These are phyloP conservation scores for Lachnellula hyalina DNA, from an alignment of 2,329 filamentous ascomycete species.

Conservation along the genomic window DNA sequence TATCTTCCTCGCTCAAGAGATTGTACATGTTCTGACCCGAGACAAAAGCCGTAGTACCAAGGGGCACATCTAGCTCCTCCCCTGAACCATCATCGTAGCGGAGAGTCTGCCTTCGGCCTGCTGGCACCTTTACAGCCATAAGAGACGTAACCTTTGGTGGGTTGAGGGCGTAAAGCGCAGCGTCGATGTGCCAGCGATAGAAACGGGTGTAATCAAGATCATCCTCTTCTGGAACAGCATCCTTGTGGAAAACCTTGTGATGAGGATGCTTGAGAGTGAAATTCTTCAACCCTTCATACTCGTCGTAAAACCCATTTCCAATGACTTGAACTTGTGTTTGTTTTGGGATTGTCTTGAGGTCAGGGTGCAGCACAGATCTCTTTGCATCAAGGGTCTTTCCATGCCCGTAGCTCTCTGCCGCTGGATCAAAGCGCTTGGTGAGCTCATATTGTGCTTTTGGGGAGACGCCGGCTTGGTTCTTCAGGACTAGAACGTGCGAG, in stretches of 20 bases:
- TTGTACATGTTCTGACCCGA: slow-evolving; percentile 68
- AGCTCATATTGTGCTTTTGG: slow-evolving; percentile 70
- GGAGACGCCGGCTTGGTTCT: slow-evolving; percentile 56
- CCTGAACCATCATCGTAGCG: slow-evolving; percentile 68
- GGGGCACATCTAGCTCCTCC: slow-evolving; percentile 61
- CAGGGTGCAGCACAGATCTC: slow-evolving; percentile 62
- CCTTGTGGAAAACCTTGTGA: slow-evolving; percentile 70
- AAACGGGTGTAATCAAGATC: slow-evolving; percentile 54
- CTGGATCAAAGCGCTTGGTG: slow-evolving; percentile 68
- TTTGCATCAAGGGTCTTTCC: slow-evolving; percentile 68
- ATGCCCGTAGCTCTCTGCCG: slow-evolving; percentile 62
- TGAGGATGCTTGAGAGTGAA: slow-evolving; percentile 69
- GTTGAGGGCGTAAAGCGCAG: slow-evolving; percentile 69
- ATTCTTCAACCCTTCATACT: slow-evolving; percentile 66
- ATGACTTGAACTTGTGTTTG: slow-evolving; percentile 79
- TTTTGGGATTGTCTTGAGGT: slow-evolving; percentile 74
- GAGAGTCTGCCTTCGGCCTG: slow-evolving; percentile 58
- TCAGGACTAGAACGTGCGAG: slow-evolving; percentile 66
- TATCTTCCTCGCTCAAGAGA: slow-evolving; percentile 57
- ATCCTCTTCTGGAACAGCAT: slow-evolving; percentile 56
- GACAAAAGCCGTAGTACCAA: slow-evolving; percentile 73
- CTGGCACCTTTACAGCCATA: slow-evolving; percentile 67
- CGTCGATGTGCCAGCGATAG: slow-evolving; percentile 79
- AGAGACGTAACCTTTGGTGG: slow-evolving; percentile 69
- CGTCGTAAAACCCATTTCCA: slow-evolving; percentile 64